Evolutionary conservation across 768 basidiomycete genomes (phyloP).

Genomic region (Boletus rubescentipes): DNA sequence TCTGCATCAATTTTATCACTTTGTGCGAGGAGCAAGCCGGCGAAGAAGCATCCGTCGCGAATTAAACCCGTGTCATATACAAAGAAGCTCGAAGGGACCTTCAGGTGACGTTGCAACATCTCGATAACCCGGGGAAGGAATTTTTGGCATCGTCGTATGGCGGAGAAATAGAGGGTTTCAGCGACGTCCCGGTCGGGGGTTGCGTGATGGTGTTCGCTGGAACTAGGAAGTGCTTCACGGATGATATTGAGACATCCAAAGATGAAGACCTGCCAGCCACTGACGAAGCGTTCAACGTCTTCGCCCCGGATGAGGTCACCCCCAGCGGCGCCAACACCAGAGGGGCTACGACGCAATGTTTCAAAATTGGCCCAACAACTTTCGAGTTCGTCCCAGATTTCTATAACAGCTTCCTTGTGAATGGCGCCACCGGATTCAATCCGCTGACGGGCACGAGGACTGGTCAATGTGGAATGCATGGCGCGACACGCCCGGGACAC

Average conservation of each 20-base stretch:
- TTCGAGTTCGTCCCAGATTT: constrained; percentile 85
- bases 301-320: constrained; percentile 41
- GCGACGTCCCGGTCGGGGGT: constrained; percentile 46
- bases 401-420: constrained; percentile 62
- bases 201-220: constrained; percentile 45
- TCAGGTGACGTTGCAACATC: constrained; percentile 52
- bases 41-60: constrained; percentile 88
- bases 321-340: constrained; percentile 41
- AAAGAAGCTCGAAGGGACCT: constrained; percentile 54
- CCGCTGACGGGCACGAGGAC: constrained; percentile 64
- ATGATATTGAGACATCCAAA: constrained; percentile 92
- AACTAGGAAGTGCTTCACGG: constrained; percentile 62
- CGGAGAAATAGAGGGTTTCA: constrained; percentile 46
- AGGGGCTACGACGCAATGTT: constrained; percentile 46
- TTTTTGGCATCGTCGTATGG: constrained; percentile 46
- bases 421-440: constrained; percentile 51
- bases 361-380: constrained; percentile 85
- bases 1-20: constrained; percentile 37
- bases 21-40: constrained; percentile 72
- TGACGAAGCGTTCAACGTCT: constrained; percentile 66
- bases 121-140: constrained; percentile 51
- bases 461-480: constrained; percentile 78
- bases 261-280: constrained; percentile 90
- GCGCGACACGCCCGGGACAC: constrained; percentile 76
- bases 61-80: constrained; percentile 84